These are phyloP conservation scores for Alternaria ventricosa DNA, from an alignment of 2,329 filamentous ascomycete species.

Conservation along the genomic window DNA sequence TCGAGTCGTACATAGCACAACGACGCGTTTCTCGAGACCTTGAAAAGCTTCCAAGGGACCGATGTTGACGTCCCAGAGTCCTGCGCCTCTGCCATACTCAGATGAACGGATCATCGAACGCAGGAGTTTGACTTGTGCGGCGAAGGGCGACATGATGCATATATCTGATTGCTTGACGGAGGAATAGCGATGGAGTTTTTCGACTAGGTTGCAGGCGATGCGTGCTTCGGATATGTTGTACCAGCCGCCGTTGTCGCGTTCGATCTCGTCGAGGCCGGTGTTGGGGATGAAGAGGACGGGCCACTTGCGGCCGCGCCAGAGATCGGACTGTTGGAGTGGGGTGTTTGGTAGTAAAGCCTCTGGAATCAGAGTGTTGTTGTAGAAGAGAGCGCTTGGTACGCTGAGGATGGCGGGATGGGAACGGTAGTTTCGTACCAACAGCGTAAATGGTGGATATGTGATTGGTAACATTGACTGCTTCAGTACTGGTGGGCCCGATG, in stretches of 20 bases:
- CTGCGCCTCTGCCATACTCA: neutral
- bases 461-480: slow-evolving; percentile 49
- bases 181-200: slow-evolving; percentile 31
- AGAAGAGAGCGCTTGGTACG: slow-evolving; percentile 52
- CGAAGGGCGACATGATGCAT: slow-evolving; percentile 55
- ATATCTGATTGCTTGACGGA: slow-evolving; percentile 46
- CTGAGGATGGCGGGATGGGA: slow-evolving; percentile 55
- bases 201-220: slow-evolving; percentile 39
- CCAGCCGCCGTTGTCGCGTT: slow-evolving; percentile 51
- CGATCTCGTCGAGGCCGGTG: slow-evolving; percentile 48
- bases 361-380: slow-evolving; percentile 54
- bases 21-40: slow-evolving; percentile 53
- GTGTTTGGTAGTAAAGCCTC: slow-evolving; percentile 37
- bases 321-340: slow-evolving; percentile 35
- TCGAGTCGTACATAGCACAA: slow-evolving; percentile 55
- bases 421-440: slow-evolving; percentile 56
- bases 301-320: slow-evolving; percentile 50
- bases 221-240: slow-evolving; percentile 43
- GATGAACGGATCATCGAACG: slow-evolving; percentile 44
- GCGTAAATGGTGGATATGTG: slow-evolving; percentile 52
- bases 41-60: slow-evolving; percentile 57
- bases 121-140: slow-evolving; percentile 53
- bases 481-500: slow-evolving; percentile 33
- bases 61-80: slow-evolving; percentile 51
- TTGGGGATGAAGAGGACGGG: slow-evolving; percentile 53